Evolutionary conservation across 2,329 filamentous ascomycete genomes (phyloP), one percentile per base, ranked within the genome.

Genomic region (Fusarium tanahbumbuense): DNA sequence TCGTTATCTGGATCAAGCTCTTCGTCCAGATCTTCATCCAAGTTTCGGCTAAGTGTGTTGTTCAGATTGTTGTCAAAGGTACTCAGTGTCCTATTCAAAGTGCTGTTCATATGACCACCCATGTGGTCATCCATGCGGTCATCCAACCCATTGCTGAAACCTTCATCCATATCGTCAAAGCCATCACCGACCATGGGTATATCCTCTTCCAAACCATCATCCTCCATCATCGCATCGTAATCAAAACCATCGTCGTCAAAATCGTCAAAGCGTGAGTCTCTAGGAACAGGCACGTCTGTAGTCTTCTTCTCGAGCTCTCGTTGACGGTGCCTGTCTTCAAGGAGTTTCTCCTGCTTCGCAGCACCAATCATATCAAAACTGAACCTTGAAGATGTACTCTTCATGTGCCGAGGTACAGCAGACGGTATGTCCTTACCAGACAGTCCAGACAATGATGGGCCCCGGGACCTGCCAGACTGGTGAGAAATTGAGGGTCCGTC

Each of bases 331-430:
- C 89, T 87, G 72, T 93, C 92, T 77, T 93, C 93, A 42, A 94
- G 81, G 40, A 91, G 77, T 77, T 89, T 91, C 78, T 91, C 89
- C 73, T 90, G 85, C 63, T 88, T 86, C 16, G 91, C 91, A 8
- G 88, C 88, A 8, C 90, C 91, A 18, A 90, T 87, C 84, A 94
- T 92, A 74, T 94, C 92, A 74, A 95, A 95, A 73, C 92, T 94
- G 76, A 95, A 94, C 16, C 92, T 85, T 0, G 91, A 93, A 0
- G 92, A 92, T 13, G 90, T 92, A 76, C 92, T 94, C 79, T 90
- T 91, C 88, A 91, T 91, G 67, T 91, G 88, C 64, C 81, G 86
- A 4, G 88, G 89, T 34, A 90, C 65, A 2, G 85, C 83, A 9
- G 85, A 86, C 4, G 83, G 77, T 3, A 81, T 78, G 34, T 82